These are phyloP conservation scores for Tolypocladium cylindrosporum DNA, from an alignment of 2,329 filamentous ascomycete species.

Conservation along the genomic window DNA sequence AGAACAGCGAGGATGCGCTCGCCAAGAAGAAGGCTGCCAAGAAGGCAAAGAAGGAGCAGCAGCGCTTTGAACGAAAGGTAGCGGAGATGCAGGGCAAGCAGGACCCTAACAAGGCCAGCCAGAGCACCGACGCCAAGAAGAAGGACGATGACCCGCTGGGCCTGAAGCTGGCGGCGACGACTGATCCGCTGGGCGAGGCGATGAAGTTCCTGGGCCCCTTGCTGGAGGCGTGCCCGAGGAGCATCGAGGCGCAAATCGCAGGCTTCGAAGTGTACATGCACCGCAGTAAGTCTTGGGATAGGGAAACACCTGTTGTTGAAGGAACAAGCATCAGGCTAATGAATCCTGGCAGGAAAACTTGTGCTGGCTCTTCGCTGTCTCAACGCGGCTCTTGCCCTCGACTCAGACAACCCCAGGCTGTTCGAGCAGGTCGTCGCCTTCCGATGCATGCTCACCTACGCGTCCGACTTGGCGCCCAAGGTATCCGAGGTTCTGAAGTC, in stretches of 20 bases:
- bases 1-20: slow-evolving; percentile 43
- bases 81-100: slow-evolving; percentile 69
- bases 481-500: slow-evolving; percentile 59
- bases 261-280: slow-evolving; percentile 88
- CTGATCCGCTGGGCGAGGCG: slow-evolving; percentile 74
- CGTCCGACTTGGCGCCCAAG: slow-evolving; percentile 50
- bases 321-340: neutral
- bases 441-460: slow-evolving; percentile 48
- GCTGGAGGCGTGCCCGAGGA: slow-evolving; percentile 72
- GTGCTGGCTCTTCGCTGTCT: slow-evolving; percentile 81
- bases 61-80: slow-evolving; percentile 60
- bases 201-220: slow-evolving; percentile 78
- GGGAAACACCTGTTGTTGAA: neutral
- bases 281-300: slow-evolving; percentile 52
- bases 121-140: slow-evolving; percentile 65
- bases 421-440: slow-evolving; percentile 67
- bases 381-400: slow-evolving; percentile 59
- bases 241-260: slow-evolving; percentile 69
- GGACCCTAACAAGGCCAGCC: slow-evolving; percentile 69
- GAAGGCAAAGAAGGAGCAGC: slow-evolving; percentile 72
- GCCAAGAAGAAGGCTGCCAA: slow-evolving; percentile 82
- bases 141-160: slow-evolving; percentile 85
- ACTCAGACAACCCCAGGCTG: slow-evolving; percentile 59
- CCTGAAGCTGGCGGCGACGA: slow-evolving; percentile 66
- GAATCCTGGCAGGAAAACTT: slow-evolving; percentile 57